Conservation (phyloP, 2,329 filamentous ascomycete genomes). For the Ophiostoma australiae region DNA sequence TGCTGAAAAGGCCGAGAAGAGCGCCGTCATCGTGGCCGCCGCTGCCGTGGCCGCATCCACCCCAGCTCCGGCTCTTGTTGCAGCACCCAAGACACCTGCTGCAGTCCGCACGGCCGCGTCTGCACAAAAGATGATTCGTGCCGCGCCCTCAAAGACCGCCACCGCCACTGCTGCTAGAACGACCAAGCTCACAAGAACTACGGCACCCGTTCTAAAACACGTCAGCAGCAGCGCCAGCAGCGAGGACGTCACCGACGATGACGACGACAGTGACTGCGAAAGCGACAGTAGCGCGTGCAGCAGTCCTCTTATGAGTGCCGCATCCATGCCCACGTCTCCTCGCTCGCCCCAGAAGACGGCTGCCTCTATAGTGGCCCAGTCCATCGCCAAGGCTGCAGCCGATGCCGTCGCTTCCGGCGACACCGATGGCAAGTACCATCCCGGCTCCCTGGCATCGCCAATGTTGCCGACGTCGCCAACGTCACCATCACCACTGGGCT, state of each 20-base stretch:
- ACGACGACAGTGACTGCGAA: slow-evolving; percentile 16
- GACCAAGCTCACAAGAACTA: background rate
- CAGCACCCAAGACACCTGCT: background rate
- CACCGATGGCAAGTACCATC: slow-evolving; percentile 19
- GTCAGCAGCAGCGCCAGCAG: slow-evolving; percentile 17
- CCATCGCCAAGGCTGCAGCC: slow-evolving; percentile 21
- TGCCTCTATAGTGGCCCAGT: slow-evolving; percentile 24
- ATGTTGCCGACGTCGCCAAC: background rate
- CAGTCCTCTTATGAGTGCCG: slow-evolving; percentile 19
- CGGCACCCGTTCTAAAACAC: background rate
- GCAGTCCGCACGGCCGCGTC: background rate
- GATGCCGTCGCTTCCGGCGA: slow-evolving; percentile 19
- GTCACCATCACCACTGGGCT: background rate
- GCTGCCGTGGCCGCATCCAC: background rate
- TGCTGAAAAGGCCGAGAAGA: slow-evolving; percentile 36
- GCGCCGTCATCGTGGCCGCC: slow-evolving; percentile 12
- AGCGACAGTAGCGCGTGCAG: slow-evolving; percentile 19
- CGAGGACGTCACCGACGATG: background rate
- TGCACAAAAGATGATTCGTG: background rate
- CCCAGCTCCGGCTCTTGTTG: background rate
- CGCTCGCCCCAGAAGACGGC: slow-evolving; percentile 34
- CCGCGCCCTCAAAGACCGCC: background rate
- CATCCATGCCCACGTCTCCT: slow-evolving; percentile 24
- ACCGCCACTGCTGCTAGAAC: background rate
- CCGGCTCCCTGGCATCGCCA: slow-evolving; percentile 1